Base-by-base conservation (phyloP, 345 rosid species). In the Eucalyptus microcorys region DNA sequence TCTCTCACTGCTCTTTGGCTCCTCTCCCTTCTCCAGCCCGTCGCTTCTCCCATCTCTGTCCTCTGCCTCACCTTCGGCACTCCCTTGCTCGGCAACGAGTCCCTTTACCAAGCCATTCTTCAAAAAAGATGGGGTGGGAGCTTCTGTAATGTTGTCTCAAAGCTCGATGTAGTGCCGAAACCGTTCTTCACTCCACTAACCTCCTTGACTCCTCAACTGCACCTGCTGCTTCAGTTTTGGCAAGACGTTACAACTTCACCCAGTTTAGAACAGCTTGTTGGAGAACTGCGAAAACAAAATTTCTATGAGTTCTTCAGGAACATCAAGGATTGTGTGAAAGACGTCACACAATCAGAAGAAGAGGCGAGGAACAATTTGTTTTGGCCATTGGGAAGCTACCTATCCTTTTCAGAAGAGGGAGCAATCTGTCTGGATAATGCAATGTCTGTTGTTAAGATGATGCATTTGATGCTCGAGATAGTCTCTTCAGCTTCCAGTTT, bases 51-150 rank as follows among this genome's bases (percentile, higher is more conserved):
- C 50, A 37, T 89, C 40, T 88, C 91, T 8, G 91, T 97, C 64
- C 91, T 98, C 30, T 92, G 98, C 93, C 92, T 96, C 93, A 98
- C 98, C 34, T 98, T 94, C 3, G 96, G 99, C 89, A 94, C 98
- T 79, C 98, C 99, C 12, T 86, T 98, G 89, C 96, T 98, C 0
- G 96, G 97, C 71, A 96, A 97, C 52, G 92, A 86, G 50, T 88
- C 96, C 87, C 96, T 97, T 79, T 94, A 93, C 52, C 92, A 89
- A n/a, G 93, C 95, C 57, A 90, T 98, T 87, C 94, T 93, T 47
- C 89, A 92, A 15, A 90, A 95, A 85, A 92, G 94, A 91, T 94
- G 98, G 94, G 92, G 91, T 6, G 98, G 96, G 34, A 95, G 92
- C 91, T 98, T 97, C 85, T 96, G 93, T 90, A 96, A 97, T 61